These are phyloP conservation scores for Rubroshorea leprosula DNA, from an alignment of 345 rosid species.

Conservation along the genomic window DNA sequence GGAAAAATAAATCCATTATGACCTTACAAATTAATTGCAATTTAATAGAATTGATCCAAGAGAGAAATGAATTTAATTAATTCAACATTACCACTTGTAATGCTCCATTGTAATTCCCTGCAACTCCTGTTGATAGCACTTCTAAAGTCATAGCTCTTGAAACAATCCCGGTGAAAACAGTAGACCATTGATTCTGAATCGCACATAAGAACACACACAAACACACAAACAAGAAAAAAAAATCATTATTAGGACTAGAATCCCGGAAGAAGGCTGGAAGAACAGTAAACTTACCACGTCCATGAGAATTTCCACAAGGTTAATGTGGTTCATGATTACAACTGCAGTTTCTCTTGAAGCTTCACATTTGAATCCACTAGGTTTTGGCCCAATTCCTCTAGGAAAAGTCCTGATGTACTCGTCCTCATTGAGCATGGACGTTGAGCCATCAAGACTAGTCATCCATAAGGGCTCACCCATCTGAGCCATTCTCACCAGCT, in stretches of 20 bases:
- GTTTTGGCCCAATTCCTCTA: slow-evolving; percentile 59
- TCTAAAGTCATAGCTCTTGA: slow-evolving; percentile 63
- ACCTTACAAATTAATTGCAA: no score
- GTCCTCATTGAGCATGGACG: slow-evolving; percentile 42
- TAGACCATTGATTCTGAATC: slow-evolving; percentile 72
- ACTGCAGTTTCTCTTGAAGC: slow-evolving; percentile 62
- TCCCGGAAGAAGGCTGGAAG: background rate
- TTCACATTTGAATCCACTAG: slow-evolving; percentile 59
- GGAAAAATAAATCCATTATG: no score
- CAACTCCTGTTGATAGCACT: slow-evolving; percentile 52
- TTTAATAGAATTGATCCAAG: background rate
- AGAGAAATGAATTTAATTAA: background rate
- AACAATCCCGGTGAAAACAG: slow-evolving; percentile 63
- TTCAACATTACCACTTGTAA: slow-evolving; percentile 55
- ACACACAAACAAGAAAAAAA: background rate
- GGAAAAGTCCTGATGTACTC: slow-evolving; percentile 58
- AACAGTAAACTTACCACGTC: slow-evolving; percentile 40
- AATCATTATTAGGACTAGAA: no score
- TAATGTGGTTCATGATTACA: slow-evolving; percentile 63
- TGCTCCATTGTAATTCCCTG: slow-evolving; percentile 69
- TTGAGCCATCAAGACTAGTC: slow-evolving; percentile 41
- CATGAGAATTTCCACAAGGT: slow-evolving; percentile 76
- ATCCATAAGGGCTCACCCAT: slow-evolving; percentile 78
- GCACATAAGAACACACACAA: background rate
- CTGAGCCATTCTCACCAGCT: slow-evolving; percentile 68